A percentile compares a stretch with the other conserved stretches of the same genome.
These are phyloP conservation scores for Wickerhamomyces xylosicus DNA, from an alignment of 805 yeast genomes.

Conservation along the genomic window DNA sequence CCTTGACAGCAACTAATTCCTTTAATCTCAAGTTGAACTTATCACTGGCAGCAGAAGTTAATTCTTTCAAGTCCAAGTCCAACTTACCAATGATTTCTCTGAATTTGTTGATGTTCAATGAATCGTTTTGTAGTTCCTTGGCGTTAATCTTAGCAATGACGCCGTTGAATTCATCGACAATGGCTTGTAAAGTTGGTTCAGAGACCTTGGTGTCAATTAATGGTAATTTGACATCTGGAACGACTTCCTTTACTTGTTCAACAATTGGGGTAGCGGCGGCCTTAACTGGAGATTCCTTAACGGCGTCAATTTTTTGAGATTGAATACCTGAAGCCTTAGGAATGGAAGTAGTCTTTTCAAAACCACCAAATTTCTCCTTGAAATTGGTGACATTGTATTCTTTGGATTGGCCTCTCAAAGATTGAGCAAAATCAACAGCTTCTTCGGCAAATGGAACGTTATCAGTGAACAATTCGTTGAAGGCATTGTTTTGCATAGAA, in stretches of 20 bases:
- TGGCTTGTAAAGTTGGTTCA: conserved; percentile 18
- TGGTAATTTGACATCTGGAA: conserved; percentile 9
- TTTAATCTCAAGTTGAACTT: conserved; percentile 10
- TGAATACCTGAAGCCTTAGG: conserved; percentile 28
- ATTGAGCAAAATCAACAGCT: conserved; percentile 40
- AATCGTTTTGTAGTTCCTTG: conserved; percentile 10
- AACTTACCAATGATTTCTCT: conserved; percentile 9
- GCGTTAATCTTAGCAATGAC: conserved; percentile 15
- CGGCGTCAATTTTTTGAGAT: conserved; percentile 22
- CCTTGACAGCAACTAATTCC: conserved; percentile 24
- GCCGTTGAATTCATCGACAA: conserved; percentile 16
- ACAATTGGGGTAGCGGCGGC: conserved; percentile 6
- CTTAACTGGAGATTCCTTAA: conserved; percentile 12
- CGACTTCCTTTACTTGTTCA: conserved; percentile 8
- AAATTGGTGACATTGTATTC: conserved; percentile 24
- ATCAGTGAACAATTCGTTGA: conserved; percentile 53
- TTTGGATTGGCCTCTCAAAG: conserved; percentile 13
- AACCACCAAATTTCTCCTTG: conserved; percentile 25
- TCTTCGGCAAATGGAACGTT: conserved; percentile 56
- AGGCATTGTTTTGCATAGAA: conserved; percentile 44
- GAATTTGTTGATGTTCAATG: conserved; percentile 7
- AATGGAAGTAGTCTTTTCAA: conserved; percentile 28
- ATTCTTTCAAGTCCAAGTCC: conserved; percentile 13
- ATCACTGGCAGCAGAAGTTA: conserved; percentile 7
- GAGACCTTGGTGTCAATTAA: conserved; percentile 21